Evolutionary conservation across 306 rosid genomes (phyloP).

Genomic region (Myrica gale): DNA sequence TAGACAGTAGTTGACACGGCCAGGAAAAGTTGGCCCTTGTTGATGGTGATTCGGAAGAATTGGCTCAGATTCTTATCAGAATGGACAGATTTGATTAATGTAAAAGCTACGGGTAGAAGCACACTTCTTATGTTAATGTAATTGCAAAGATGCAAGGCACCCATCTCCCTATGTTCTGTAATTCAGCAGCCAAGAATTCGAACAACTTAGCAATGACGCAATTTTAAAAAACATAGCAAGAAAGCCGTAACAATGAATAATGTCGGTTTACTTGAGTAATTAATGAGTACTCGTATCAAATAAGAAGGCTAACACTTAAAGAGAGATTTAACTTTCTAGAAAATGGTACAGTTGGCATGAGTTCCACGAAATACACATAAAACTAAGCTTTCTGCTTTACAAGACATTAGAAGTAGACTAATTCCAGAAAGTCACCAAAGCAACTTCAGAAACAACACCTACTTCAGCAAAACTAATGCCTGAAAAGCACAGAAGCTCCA

Average conservation of each 20-base stretch:
- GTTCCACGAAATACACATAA: constrained; percentile 37
- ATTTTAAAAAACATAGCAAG: not conserved
- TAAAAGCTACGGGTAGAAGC: constrained; percentile 31
- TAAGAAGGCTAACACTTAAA: constrained; percentile 17
- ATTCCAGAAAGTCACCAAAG: constrained; percentile 10
- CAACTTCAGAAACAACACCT: constrained; percentile 8
- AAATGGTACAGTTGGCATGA: constrained; percentile 32
- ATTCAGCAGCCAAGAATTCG: constrained; percentile 42
- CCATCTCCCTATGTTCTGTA: constrained; percentile 58
- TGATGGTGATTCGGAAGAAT: not conserved
- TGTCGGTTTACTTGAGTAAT: constrained; percentile 10
- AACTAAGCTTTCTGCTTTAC: constrained; percentile 29
- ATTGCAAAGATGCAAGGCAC: constrained; percentile 40
- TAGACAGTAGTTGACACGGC: not conserved
- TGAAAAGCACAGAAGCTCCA: constrained; percentile 33
- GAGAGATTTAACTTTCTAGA: constrained; percentile 27
- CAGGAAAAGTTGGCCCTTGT: not conserved
- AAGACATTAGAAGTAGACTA: constrained; percentile 22
- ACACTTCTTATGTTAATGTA: constrained; percentile 21
- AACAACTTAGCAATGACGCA: constrained; percentile 34
- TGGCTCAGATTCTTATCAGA: too few species aligned
- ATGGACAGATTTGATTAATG: not conserved
- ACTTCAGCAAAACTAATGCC: constrained; percentile 27
- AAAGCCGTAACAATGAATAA: constrained; percentile 17
- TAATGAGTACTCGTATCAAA: not conserved